Conservation (phyloP, 805 yeast species). For the Yarrowia yakushimensis region DNA sequence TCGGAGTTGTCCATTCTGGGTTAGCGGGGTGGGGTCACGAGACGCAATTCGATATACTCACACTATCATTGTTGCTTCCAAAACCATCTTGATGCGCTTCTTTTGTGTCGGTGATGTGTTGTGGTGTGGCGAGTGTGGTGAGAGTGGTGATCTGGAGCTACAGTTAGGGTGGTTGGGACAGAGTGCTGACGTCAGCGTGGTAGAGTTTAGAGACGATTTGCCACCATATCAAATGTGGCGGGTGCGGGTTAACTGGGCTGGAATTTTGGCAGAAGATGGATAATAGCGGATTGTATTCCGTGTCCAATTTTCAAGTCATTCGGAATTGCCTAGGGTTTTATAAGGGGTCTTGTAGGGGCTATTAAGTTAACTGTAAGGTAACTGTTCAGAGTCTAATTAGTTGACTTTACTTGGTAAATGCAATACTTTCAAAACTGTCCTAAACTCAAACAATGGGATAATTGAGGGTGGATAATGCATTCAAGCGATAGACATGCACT, state of each 20-base stretch:
- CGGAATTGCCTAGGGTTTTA: neutral
- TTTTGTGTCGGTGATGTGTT: neutral
- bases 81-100: constrained; percentile 54
- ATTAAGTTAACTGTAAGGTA: neutral
- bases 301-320: neutral
- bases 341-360: neutral
- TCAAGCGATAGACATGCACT: too few species aligned
- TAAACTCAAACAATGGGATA: too few species aligned
- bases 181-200: neutral
- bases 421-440: neutral
- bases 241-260: too few species aligned
- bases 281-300: too few species aligned
- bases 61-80: constrained; percentile 94
- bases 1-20: constrained; percentile 83
- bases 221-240: neutral
- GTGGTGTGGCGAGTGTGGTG: neutral
- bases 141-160: constrained; percentile 18
- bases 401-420: neutral
- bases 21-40: neutral
- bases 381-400: neutral
- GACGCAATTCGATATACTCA: constrained; percentile 34
- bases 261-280: too few species aligned
- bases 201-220: neutral
- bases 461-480: too few species aligned
- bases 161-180: neutral